Conservation (phyloP, 78 protist genomes). For the Trichosphaerium sp. region DNA sequence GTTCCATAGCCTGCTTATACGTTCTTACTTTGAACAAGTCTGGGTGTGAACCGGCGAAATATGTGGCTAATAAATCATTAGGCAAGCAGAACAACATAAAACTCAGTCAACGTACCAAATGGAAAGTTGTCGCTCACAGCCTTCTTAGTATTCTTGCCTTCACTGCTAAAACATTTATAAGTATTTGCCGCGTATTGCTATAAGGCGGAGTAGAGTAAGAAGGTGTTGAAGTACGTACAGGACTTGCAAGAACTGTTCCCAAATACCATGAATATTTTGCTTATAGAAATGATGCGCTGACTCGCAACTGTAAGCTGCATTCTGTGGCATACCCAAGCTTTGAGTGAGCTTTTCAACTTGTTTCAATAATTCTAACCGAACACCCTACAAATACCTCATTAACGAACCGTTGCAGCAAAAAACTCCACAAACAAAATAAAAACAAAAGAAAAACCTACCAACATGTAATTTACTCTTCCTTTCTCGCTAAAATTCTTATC, state of each 20-base stretch:
- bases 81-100: not conserved
- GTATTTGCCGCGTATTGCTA: not conserved
- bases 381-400: not conserved
- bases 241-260: conserved; percentile 23
- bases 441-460: conserved; percentile 21
- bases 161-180: not conserved
- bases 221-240: not conserved
- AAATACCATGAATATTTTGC: conserved; percentile 30
- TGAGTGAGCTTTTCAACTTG: conserved; percentile 56
- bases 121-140: not conserved
- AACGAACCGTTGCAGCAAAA: conserved; percentile 13
- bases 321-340: conserved; percentile 27
- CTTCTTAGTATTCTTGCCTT: not conserved
- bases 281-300: conserved; percentile 72
- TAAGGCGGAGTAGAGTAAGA: not conserved
- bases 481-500: conserved; percentile 57
- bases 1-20: not conserved
- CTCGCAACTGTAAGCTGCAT: conserved; percentile 79
- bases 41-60: conserved; percentile 14
- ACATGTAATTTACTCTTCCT: conserved; percentile 87
- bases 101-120: not conserved
- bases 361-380: no score
- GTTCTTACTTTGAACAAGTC: not conserved
- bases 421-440: not conserved
- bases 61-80: not conserved